These are phyloP conservation scores for Prillingera fragicola DNA, from an alignment of 1,284 basidiomycete genomes.

Conservation along the genomic window DNA sequence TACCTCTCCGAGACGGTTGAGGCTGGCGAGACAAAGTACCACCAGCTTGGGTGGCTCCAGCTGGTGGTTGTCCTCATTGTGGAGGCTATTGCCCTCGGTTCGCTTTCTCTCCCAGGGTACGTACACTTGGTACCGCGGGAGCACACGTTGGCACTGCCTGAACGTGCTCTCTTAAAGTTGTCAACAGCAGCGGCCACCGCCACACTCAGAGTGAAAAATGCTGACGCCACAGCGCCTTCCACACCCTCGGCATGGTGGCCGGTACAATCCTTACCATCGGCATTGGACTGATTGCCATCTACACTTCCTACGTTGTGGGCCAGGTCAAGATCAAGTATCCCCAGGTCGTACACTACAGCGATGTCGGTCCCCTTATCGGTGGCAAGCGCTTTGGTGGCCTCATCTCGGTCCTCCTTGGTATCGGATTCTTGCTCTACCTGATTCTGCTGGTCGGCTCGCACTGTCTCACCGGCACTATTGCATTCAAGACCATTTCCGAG, in stretches of 20 bases:
- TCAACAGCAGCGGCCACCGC: too few species aligned
- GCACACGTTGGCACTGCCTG: too few species aligned
- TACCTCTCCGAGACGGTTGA: slow-evolving; percentile 6
- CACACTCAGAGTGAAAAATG: too few species aligned
- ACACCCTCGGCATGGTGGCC: slow-evolving; percentile 13
- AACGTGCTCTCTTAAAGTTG: too few species aligned
- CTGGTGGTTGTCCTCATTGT: slow-evolving; percentile 16
- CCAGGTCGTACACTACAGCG: slow-evolving; percentile 12
- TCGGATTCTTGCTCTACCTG: slow-evolving; percentile 10
- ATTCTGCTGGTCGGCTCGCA: slow-evolving; percentile 11
- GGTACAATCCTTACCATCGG: slow-evolving; percentile 11
- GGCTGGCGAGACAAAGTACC: slow-evolving; percentile 14
- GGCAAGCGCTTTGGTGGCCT: slow-evolving; percentile 1
- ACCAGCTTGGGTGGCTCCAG: slow-evolving; percentile 17
- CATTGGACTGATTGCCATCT: slow-evolving; percentile 12
- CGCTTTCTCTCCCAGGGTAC: slow-evolving; percentile 14
- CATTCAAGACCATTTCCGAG: slow-evolving; percentile 11
- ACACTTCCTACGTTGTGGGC: slow-evolving; percentile 13
- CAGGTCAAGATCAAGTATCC: slow-evolving; percentile 19
- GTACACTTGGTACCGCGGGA: too few species aligned
- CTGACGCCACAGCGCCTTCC: slow-evolving; percentile 11
- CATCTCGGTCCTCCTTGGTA: slow-evolving; percentile 2
- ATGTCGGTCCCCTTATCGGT: slow-evolving; percentile 10
- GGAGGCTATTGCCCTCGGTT: slow-evolving; percentile 14
- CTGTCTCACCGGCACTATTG: slow-evolving; percentile 14